phyloP scores from a whole-genome alignment of 305 asterid species.

The Solanum hybrid region DNA sequence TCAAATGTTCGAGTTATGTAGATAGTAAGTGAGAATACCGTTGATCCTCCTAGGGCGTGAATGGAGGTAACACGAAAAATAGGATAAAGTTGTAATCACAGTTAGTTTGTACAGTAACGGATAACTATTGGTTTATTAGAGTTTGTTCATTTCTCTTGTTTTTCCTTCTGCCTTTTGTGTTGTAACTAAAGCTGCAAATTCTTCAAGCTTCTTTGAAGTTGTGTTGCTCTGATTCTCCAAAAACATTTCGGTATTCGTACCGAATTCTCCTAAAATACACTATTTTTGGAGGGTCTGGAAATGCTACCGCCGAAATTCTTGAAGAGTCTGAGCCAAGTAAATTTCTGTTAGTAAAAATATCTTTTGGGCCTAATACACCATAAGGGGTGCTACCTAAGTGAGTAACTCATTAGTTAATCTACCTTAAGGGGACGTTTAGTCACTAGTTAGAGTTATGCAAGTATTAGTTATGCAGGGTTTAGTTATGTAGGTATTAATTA shows the following conservation, averaged over 20 bases:
- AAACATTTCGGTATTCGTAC: background rate
- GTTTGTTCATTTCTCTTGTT: background rate
- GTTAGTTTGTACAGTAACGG: background rate
- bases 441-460: background rate
- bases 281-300: background rate
- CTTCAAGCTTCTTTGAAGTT: background rate
- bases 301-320: background rate
- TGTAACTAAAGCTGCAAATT: background rate
- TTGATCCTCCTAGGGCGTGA: background rate
- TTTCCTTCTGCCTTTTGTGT: background rate
- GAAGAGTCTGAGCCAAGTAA: background rate
- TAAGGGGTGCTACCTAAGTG: too few species aligned
- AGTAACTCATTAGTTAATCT: too few species aligned
- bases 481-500: too few species aligned
- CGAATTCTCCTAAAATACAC: background rate
- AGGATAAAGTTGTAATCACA: background rate
- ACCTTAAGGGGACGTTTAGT: too few species aligned
- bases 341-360: too few species aligned
- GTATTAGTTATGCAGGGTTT: background rate
- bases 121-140: background rate
- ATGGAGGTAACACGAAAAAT: background rate
- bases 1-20: background rate
- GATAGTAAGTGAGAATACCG: background rate
- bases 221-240: background rate
- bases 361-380: background rate